These are phyloP conservation scores for Dactylellina drechsleri DNA, from an alignment of 2,329 filamentous ascomycete species.

Conservation along the genomic window DNA sequence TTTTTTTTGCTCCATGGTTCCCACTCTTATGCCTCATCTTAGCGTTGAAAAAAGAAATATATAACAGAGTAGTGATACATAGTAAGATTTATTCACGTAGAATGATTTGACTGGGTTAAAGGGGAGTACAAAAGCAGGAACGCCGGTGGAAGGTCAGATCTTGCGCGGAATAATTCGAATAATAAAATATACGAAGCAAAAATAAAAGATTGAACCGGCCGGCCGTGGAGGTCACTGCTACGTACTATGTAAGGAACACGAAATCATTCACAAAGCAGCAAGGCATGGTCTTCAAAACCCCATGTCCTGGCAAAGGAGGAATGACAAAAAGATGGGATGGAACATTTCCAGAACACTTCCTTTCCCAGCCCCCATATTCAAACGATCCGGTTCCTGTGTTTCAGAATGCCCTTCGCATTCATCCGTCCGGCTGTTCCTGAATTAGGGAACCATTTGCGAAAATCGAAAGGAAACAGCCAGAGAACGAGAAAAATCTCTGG, in stretches of 20 bases:
- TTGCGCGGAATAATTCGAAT: not conserved
- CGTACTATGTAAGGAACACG: slow-evolving; percentile 19
- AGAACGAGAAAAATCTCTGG: slow-evolving; percentile 7
- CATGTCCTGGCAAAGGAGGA: slow-evolving; percentile 39
- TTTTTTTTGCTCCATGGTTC: slow-evolving; percentile 9
- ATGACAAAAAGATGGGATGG: slow-evolving; percentile 53
- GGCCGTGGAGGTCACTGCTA: slow-evolving; percentile 3
- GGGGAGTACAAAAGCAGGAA: slow-evolving; percentile 33
- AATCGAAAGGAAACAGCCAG: slow-evolving; percentile 23
- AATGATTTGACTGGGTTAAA: slow-evolving; percentile 35
- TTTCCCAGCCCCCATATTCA: slow-evolving; percentile 35
- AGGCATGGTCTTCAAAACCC: slow-evolving; percentile 12
- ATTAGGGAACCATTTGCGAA: slow-evolving; percentile 54
- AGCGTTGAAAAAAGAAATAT: not conserved
- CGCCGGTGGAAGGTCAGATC: slow-evolving; percentile 46
- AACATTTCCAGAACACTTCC: slow-evolving; percentile 55
- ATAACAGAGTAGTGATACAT: slow-evolving; percentile 2
- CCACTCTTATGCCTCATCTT: slow-evolving; percentile 17
- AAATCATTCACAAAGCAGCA: not conserved
- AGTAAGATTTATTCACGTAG: slow-evolving; percentile 10
- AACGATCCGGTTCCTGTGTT: slow-evolving; percentile 31
- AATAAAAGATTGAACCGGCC: slow-evolving; percentile 18
- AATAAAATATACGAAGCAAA: slow-evolving; percentile 7
- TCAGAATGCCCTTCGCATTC: slow-evolving; percentile 51
- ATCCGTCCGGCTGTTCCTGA: slow-evolving; percentile 53